Evolutionary conservation across 768 basidiomycete genomes (phyloP).

Genomic region (Russula compacta): DNA sequence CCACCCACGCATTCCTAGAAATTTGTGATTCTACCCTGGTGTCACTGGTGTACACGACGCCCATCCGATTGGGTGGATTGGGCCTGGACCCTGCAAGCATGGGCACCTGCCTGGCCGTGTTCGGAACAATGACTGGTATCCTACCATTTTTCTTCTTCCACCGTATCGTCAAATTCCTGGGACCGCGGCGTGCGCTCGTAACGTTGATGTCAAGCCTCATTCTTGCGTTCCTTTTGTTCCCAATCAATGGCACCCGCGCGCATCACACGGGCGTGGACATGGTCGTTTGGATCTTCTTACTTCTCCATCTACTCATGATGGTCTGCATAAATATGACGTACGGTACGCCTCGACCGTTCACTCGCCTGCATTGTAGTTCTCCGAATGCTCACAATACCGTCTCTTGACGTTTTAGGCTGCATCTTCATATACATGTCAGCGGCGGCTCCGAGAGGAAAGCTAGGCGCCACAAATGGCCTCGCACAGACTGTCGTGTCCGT

Average conservation of each 20-base stretch:
- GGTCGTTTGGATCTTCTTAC: no score
- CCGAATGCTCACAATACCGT: no score
- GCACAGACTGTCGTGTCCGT: constrained; percentile 42
- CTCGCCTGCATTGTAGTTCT: no score
- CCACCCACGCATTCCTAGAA: not conserved
- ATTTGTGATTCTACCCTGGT: not conserved
- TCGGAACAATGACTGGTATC: not conserved
- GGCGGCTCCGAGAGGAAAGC: constrained; percentile 24
- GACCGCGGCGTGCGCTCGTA: not conserved
- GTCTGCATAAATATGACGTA: no score
- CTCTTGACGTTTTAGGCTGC: constrained; percentile 22
- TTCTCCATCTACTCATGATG: no score
- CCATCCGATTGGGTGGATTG: not conserved
- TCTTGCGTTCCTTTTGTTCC: no score
- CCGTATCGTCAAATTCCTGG: not conserved
- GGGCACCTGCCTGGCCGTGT: not conserved
- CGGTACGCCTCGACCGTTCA: no score
- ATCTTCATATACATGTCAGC: constrained; percentile 26
- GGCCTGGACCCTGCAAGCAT: not conserved
- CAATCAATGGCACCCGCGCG: no score
- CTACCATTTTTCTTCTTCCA: not conserved
- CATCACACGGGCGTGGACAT: no score
- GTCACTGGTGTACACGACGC: not conserved
- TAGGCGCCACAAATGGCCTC: constrained; percentile 45
- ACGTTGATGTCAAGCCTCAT: no score